Conservation (phyloP, 306 rosid species). For the Cicer pinnatifidum region DNA sequence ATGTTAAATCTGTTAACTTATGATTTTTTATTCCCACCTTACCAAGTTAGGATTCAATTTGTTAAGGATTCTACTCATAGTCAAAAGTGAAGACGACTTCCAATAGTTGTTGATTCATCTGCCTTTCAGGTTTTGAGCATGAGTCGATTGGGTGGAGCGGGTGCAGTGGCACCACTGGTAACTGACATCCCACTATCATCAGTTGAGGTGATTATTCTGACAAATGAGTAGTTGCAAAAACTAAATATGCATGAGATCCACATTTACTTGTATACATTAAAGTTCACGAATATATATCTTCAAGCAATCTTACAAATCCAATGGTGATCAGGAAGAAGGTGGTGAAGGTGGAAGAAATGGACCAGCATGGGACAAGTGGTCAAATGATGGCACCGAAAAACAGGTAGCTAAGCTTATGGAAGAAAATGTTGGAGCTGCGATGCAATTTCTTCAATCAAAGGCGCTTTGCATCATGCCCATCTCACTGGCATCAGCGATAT, state of each 20-base stretch:
- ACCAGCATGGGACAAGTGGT: slow-evolving; percentile 98
- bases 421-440: slow-evolving; percentile 91
- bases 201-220: slow-evolving; percentile 69
- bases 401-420: slow-evolving; percentile 98
- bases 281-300: background rate
- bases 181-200: slow-evolving; percentile 94
- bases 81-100: slow-evolving; percentile 25
- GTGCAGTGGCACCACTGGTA: slow-evolving; percentile 98
- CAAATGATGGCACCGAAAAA: slow-evolving; percentile 85
- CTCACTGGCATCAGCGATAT: slow-evolving; percentile 89
- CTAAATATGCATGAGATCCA: background rate
- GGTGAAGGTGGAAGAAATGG: slow-evolving; percentile 80
- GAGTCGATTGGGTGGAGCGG: slow-evolving; percentile 99
- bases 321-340: slow-evolving; percentile 73
- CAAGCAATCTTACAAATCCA: slow-evolving; percentile 6
- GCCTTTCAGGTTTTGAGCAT: slow-evolving; percentile 92
- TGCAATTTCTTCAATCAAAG: slow-evolving; percentile 96
- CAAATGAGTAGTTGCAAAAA: slow-evolving; percentile 17
- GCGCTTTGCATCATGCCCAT: slow-evolving; percentile 97
- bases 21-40: slow-evolving; percentile 9
- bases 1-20: slow-evolving; percentile 18
- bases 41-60: slow-evolving; percentile 11
- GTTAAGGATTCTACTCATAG: slow-evolving; percentile 33
- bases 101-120: slow-evolving; percentile 33
- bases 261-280: background rate